A percentile compares a stretch with the other conserved stretches of the same genome.
Conservation (phyloP, 1,284 basidiomycete genomes). For the Sanghuangporus weigelae region DNA sequence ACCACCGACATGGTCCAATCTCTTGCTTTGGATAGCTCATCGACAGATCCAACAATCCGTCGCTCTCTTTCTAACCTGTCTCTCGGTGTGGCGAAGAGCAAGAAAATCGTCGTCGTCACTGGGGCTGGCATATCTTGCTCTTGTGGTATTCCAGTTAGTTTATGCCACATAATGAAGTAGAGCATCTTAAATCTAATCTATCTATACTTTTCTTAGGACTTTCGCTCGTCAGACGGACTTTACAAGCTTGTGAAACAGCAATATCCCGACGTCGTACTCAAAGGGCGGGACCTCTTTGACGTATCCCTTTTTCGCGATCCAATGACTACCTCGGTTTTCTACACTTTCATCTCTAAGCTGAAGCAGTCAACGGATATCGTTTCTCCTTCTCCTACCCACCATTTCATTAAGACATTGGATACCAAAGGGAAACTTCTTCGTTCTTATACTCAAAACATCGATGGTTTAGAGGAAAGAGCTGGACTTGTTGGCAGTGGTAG, state of each 20-base stretch:
- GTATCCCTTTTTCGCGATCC: conserved; percentile 81
- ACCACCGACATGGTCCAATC: conserved; percentile 46
- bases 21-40: conserved; percentile 43
- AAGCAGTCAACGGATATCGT: conserved; percentile 79
- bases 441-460: conserved; percentile 95
- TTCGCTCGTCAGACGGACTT: conserved; percentile 83
- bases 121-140: conserved; percentile 93
- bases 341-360: conserved; percentile 90
- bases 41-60: conserved; percentile 46
- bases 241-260: conserved; percentile 84
- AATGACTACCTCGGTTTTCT: conserved; percentile 86
- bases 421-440: conserved; percentile 80
- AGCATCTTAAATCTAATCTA: background rate
- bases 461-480: conserved; percentile 81
- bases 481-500: conserved; percentile 68
- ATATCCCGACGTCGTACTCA: conserved; percentile 78
- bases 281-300: conserved; percentile 89
- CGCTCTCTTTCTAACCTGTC: conserved; percentile 65
- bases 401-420: conserved; percentile 83
- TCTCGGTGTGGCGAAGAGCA: conserved; percentile 72
- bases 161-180: background rate
- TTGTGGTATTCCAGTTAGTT: conserved; percentile 83
- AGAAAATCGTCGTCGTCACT: conserved; percentile 81
- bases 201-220: conserved; percentile 57
- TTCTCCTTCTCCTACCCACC: conserved; percentile 81